Base-by-base conservation (phyloP, 176 grass and related monocot species). In the Rhipidocladum racemiflorum region DNA sequence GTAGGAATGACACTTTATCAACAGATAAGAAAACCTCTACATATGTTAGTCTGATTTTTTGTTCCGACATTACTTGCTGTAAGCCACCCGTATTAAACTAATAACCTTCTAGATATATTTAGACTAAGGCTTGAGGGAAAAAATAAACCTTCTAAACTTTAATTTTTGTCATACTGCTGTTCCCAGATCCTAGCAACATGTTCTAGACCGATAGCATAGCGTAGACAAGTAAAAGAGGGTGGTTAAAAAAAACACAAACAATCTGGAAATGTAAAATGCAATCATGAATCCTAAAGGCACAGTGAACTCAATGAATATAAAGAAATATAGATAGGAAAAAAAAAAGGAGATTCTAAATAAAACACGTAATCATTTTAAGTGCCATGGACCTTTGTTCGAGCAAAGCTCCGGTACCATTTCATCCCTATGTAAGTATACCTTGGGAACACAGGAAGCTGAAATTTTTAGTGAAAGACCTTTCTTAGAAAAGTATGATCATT, bases 181-280 rank as follows among this genome's bases (percentile, higher is more conserved):
- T 36, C 30, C 38, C 25, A 80, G 29, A 81, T 81, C n/a, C 8
- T 16, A 39, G 51, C 24, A 81, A 70, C 10, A 42, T 38, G 78
- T 57, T 83, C 50, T 25, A 14, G 55, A 77, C 62, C 8, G 1
- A 67, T 63, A 77, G 40, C 21, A 54, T 39, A 30, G 57, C 11
- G 67, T n/a, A n/a, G n/a, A n/a, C n/a, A n/a, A n/a, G n/a, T n/a
- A n/a, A n/a, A 21, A 46, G 20, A 64, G 44, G 55, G 54, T 53
- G 45, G 56, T 18, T 79, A 34, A 54, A 10, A n/a, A 72, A 51
- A 23, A 62, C 5, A 24, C 15, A 64, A 72, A 32, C 11, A 42
- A 86, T 65, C 84, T 85, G 45, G 79, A 65, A 13, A 40, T 68
- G 34, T 50, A 75, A 49, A 34, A 68, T 61, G 65, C 29, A 60